Percentiles rank a stretch among this genome's conserved stretches.
phyloP scores from a whole-genome alignment of 108 stramenopile genomes.

The Cyclostephanos invisitatus region DNA sequence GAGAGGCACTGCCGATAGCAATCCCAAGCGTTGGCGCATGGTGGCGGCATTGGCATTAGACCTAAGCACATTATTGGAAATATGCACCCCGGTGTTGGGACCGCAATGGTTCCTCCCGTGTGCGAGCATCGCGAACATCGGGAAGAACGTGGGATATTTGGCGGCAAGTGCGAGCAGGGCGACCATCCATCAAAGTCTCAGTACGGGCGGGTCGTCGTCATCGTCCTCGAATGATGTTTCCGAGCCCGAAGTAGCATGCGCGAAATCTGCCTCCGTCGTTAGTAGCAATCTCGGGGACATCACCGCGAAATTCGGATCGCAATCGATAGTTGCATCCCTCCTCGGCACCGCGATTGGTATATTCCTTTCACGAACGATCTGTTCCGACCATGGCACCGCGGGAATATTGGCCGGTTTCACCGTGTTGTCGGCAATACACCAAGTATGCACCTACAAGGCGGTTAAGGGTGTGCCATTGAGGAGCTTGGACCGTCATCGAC shows the following conservation, averaged over 20 bases:
- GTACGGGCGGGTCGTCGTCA: conserved; percentile 35
- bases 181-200: conserved; percentile 87
- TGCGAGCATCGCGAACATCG: conserved; percentile 93
- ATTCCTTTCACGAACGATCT: conserved; percentile 69
- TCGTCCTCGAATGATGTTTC: too few species aligned
- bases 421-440: conserved; percentile 68
- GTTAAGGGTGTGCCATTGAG: conserved; percentile 70
- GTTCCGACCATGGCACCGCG: conserved; percentile 33
- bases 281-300: conserved; percentile 93
- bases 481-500: conserved; percentile 81
- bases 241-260: not conserved
- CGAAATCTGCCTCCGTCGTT: not conserved
- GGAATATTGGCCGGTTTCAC: conserved; percentile 48
- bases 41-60: conserved; percentile 86
- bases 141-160: conserved; percentile 95
- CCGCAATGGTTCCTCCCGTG: conserved; percentile 74
- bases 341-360: conserved; percentile 90
- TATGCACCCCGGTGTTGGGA: conserved; percentile 80
- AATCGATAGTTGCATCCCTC: conserved; percentile 87
- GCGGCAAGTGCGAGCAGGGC: conserved; percentile 94
- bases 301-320: conserved; percentile 94
- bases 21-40: conserved; percentile 93
- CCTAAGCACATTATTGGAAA: conserved; percentile 82
- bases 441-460: conserved; percentile 78
- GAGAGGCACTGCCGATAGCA: conserved; percentile 69